Evolutionary conservation across 257 asterid genomes (phyloP).

Genomic region (Solanum piurae): DNA sequence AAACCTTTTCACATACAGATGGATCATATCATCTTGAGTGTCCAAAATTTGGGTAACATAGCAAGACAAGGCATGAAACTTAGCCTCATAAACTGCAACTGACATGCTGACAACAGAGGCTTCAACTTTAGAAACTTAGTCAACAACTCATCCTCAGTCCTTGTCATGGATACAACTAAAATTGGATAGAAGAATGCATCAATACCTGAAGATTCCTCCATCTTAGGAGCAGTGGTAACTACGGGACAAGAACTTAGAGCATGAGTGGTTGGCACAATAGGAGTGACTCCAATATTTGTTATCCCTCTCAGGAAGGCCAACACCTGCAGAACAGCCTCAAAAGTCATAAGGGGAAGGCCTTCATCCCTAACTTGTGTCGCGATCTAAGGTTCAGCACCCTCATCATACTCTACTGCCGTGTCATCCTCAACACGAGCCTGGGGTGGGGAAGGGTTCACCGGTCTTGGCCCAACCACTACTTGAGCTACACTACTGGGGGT

Average conservation of each 20-base stretch:
- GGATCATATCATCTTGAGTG: neutral
- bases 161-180: neutral
- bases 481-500: neutral
- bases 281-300: no score
- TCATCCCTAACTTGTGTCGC: neutral
- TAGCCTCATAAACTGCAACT: neutral
- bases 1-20: no score
- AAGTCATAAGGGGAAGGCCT: neutral
- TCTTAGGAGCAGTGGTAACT: neutral
- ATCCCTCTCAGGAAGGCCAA: neutral
- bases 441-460: neutral
- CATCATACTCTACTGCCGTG: no score
- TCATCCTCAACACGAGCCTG: neutral
- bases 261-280: neutral
- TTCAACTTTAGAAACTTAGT: neutral
- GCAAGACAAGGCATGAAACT: neutral
- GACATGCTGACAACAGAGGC: neutral
- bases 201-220: neutral
- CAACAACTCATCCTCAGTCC: neutral
- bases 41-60: neutral
- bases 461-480: neutral
- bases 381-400: neutral
- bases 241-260: rapidly evolving
- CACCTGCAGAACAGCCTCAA: no score
- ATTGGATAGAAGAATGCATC: neutral